A percentile compares a stretch with the other conserved stretches of the same genome.
Conservation (phyloP, 331 rosid species). For the Saraca asoca region DNA sequence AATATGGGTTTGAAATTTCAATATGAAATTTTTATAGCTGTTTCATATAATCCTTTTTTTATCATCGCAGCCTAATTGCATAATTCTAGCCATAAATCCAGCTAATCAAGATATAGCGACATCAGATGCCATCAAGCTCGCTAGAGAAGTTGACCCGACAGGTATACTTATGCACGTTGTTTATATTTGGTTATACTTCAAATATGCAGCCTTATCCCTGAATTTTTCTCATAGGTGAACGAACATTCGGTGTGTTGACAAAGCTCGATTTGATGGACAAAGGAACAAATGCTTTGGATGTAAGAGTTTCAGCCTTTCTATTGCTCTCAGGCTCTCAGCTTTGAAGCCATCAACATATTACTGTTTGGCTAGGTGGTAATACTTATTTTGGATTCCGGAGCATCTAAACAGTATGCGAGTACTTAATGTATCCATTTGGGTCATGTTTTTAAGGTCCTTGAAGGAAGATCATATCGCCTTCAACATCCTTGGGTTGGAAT, state of each 20-base stretch:
- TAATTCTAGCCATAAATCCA: constrained; percentile 80
- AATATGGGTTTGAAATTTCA: not conserved
- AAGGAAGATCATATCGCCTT: constrained; percentile 61
- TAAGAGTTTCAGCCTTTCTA: constrained; percentile 45
- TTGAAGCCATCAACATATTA: constrained; percentile 21
- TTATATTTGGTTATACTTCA: constrained; percentile 15
- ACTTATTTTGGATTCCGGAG: constrained; percentile 3
- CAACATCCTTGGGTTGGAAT: constrained; percentile 75
- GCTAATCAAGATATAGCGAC: constrained; percentile 90
- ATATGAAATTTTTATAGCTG: not conserved
- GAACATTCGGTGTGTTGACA: constrained; percentile 85
- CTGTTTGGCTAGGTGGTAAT: constrained; percentile 26
- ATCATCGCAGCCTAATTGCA: constrained; percentile 66
- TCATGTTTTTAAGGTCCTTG: constrained; percentile 59
- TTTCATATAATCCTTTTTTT: not conserved
- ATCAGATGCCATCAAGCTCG: constrained; percentile 76
- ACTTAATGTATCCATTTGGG: constrained; percentile 18
- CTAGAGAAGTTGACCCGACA: constrained; percentile 79
- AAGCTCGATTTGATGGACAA: constrained; percentile 92
- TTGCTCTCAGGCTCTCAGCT: constrained; percentile 12
- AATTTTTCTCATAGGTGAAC: constrained; percentile 52
- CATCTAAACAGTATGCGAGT: not conserved
- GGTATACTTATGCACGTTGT: constrained; percentile 41
- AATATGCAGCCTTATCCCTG: constrained; percentile 3
- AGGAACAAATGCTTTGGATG: constrained; percentile 82